Evolutionary conservation across 2,329 filamentous ascomycete genomes (phyloP), one percentile per base, ranked within the genome.

Genomic region (Aspergillus neoniger): DNA sequence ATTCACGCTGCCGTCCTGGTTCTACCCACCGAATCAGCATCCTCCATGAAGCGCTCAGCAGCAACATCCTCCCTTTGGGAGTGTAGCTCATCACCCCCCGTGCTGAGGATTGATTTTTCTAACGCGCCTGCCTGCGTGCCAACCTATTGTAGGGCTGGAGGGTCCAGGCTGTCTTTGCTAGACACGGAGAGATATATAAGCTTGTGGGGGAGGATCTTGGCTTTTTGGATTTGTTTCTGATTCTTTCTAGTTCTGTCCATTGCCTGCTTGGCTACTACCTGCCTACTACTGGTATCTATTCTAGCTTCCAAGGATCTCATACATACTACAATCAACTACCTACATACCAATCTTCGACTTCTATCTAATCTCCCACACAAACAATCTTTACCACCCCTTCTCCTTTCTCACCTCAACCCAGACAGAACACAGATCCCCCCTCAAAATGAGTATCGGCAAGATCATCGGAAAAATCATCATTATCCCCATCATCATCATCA

Each of bases 381-480:
- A 8, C n/a, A 15, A 17, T 12, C 15, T 32, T 9, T 4, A 50
- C 8, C 25, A 9, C 14, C 25, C 6, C 15, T 14, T 15, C 12
- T n/a, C 12, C 15, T 14, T 36, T 36, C 12, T 23, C 21, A 49
- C 15, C 23, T 7, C 12, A 14, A 28, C n/a, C 15, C n/a, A 17
- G 30, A 17, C 28, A 25, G n/a, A n/a, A 23, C 8, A 10, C 47
- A 23, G 3, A 36, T 3, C 12, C 4, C 2, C 0, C 15, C 23
- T 23, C 7, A 47, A 38, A 21, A 52, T 57, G 39, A 28, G 32
- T 5, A 36, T 55, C 19, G 39, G n/a, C 25, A 57, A 57, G 19
- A 30, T 55, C 25, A 55, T 55, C 41, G 53, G 39, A 7, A 55
- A 55, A n/a, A 44, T 55, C 23, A 55, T 55, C 41, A 55, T 55